A percentile compares a stretch with the other conserved stretches of the same genome.
phyloP scores from a whole-genome alignment of 2,329 filamentous ascomycete genomes.

The Monilinia fructicola region DNA sequence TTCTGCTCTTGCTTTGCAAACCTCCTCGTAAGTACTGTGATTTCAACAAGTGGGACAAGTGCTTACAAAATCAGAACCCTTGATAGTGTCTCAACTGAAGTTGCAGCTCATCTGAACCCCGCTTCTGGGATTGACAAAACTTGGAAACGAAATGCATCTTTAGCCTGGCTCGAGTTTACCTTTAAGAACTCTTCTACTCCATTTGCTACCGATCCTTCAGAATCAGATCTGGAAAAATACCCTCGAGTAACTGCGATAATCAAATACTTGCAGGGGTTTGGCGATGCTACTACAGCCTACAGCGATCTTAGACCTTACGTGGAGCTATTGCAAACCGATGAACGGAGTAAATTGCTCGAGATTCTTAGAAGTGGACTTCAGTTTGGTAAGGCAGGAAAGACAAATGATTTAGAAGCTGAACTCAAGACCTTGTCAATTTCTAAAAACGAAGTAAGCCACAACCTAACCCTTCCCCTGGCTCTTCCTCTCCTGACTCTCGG shows the following conservation, averaged over 20 bases:
- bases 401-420: neutral
- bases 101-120: conserved; percentile 38
- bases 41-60: neutral
- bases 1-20: conserved; percentile 33
- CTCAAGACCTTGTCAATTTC: neutral
- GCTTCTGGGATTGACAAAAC: conserved; percentile 39
- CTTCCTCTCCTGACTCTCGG: neutral
- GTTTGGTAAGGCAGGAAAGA: neutral
- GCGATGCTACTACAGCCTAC: conserved; percentile 38
- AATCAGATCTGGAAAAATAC: conserved; percentile 12
- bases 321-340: conserved; percentile 28
- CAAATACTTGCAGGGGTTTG: conserved; percentile 38
- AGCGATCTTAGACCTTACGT: conserved; percentile 38
- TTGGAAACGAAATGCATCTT: conserved; percentile 40
- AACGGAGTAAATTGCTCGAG: conserved; percentile 29
- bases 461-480: neutral
- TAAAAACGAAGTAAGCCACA: conserved; percentile 17
- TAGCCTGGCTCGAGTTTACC: conserved; percentile 36
- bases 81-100: conserved; percentile 31
- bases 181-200: conserved; percentile 27
- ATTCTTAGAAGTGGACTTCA: conserved; percentile 23
- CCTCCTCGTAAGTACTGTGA: conserved; percentile 32
- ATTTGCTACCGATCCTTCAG: conserved; percentile 20
- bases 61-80: conserved; percentile 14
- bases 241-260: conserved; percentile 28